Conservation (phyloP, 768 basidiomycete species). For the Mycena amicta region DNA sequence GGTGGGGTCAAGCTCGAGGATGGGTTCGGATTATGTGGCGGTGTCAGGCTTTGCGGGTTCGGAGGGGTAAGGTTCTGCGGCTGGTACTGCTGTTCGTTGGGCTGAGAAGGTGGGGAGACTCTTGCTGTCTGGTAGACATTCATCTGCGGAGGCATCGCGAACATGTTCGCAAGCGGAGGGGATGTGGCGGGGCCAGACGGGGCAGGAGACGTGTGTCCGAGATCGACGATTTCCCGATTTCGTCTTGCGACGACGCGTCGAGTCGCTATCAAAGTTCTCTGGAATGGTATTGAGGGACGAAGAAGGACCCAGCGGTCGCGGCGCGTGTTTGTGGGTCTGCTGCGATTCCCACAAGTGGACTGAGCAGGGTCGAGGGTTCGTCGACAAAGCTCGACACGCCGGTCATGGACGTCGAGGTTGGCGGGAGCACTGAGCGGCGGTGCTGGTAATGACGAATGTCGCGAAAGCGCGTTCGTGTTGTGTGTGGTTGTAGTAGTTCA, state of each 20-base stretch:
- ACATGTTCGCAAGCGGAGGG: neutral
- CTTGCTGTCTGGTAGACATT: neutral
- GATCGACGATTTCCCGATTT: conserved; percentile 10
- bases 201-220: conserved; percentile 13
- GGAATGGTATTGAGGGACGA: conserved; percentile 42
- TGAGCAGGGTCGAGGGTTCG: conserved; percentile 49
- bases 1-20: neutral
- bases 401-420: conserved; percentile 27
- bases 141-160: neutral
- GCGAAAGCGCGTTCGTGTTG: conserved; percentile 29
- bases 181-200: neutral
- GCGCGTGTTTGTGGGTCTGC: conserved; percentile 29
- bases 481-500: too few relatives aligned
- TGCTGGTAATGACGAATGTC: conserved; percentile 39
- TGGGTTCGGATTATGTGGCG: neutral
- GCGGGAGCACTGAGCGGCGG: conserved; percentile 22
- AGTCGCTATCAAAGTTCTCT: conserved; percentile 28
- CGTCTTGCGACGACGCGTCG: conserved; percentile 9
- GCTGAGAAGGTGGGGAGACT: too few relatives aligned
- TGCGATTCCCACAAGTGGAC: conserved; percentile 44
- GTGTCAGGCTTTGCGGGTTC: neutral
- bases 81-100: neutral
- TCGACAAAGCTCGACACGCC: conserved; percentile 40
- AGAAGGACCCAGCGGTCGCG: conserved; percentile 28
- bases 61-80: neutral